Evolutionary conservation across 2,329 filamentous ascomycete species (phyloP), one percentile per base, ranked within the genome.

Genomic region (Xylariaceae sp.): DNA sequence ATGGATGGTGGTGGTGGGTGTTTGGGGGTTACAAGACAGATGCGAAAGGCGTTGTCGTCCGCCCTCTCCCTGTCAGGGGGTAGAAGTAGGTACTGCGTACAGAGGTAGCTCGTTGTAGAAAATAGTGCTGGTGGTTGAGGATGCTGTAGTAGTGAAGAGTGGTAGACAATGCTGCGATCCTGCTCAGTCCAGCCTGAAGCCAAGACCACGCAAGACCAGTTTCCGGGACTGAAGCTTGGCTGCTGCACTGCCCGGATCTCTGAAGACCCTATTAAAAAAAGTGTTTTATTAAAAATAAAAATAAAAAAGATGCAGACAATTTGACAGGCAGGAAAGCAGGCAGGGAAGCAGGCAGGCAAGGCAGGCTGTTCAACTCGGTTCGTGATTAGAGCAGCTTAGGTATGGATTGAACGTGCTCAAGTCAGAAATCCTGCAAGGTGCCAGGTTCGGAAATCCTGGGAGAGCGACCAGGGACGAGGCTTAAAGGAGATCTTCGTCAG

Each of bases 191-290:
- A 55, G 53, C 33, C 30, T 47, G 16, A 29, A 41, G 53, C 53
- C 53, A 56, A 56, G 53, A 42, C 47, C 16, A 36, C 39, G 37
- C 41, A 46, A 43, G 53, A 48, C 50, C 40, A 53, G 44, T 50
- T 50, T 43, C 47, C 41, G 54, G 54, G 45, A 53, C 41, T 53
- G 54, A 13, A 18, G 16, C 54, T 53, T 57, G 54, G 50, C 49
- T 46, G 41, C 36, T 42, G 53, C 46, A 54, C 39, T 10, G n/a
- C 26, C 46, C 29, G 16, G 52, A 33, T 36, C 42, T 32, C 40
- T 35, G 40, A 32, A 42, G 41, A 29, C 46, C 18, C 33, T 44
- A 43, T 47, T 36, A 29, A 40, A 39, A 50, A 42, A 50, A 51
- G 43, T 24, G n/a, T 40, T n/a, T n/a, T n/a, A n/a, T n/a, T n/a